phyloP scores from a whole-genome alignment of 805 yeast genomes.

The Saccharomycopsis vini region DNA sequence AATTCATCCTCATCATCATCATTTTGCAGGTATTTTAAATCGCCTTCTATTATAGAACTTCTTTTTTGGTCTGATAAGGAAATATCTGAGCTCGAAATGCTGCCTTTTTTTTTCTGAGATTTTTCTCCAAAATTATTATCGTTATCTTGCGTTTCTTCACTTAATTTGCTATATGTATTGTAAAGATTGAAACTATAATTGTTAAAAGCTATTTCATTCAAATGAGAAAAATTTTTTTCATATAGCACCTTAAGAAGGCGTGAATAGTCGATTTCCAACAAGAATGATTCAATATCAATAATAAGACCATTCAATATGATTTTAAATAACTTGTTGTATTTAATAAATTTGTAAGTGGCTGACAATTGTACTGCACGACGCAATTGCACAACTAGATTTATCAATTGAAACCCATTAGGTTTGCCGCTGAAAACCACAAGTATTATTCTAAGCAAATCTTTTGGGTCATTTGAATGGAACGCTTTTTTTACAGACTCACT shows the following conservation, averaged over 20 bases:
- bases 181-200: not conserved
- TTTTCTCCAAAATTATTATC: too few relatives aligned
- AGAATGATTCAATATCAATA: constrained; percentile 15
- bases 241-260: too few relatives aligned
- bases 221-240: not conserved
- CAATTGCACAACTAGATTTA: constrained; percentile 13
- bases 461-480: constrained; percentile 4
- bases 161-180: too few relatives aligned
- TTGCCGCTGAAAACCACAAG: constrained; percentile 8
- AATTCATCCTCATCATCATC: constrained; percentile 3
- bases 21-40: too few relatives aligned
- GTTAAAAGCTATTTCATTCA: not conserved
- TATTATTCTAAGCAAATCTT: constrained; percentile 10
- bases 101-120: too few relatives aligned
- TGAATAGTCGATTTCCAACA: constrained; percentile 12
- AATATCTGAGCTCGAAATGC: too few relatives aligned
- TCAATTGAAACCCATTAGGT: constrained; percentile 7
- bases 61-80: too few relatives aligned
- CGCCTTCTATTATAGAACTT: too few relatives aligned
- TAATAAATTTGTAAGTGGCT: constrained; percentile 2
- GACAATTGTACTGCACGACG: constrained; percentile 6
- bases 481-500: constrained; percentile 10
- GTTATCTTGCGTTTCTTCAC: too few relatives aligned
- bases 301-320: constrained; percentile 12
- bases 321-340: constrained; percentile 15